A percentile compares a stretch with the other conserved stretches of the same genome.
Conservation (phyloP, 1,284 basidiomycete species). For the Boletellus deceptivus region DNA sequence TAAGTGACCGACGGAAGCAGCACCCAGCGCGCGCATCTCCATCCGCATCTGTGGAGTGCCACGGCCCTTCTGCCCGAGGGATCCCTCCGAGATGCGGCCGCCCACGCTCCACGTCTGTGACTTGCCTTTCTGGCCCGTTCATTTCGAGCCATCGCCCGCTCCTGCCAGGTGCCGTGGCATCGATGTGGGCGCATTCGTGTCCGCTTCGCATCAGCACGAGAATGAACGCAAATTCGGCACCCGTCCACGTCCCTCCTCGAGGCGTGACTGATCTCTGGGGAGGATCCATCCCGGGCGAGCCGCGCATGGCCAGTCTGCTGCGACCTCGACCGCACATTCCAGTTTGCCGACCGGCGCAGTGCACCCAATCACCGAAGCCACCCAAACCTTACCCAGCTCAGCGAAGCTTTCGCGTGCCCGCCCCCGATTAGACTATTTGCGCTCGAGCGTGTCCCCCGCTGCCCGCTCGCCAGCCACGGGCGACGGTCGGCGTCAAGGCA, state of each 20-base stretch:
- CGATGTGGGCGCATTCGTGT: slow-evolving; percentile 8
- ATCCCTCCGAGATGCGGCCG: slow-evolving; percentile 15
- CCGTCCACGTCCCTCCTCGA: slow-evolving; percentile 29
- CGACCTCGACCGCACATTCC: slow-evolving; percentile 5
- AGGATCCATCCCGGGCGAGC: slow-evolving; percentile 28
- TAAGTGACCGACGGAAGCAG: slow-evolving; percentile 32
- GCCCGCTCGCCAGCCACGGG: too few species aligned
- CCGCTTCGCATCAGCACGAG: slow-evolving; percentile 26
- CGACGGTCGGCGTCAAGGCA: slow-evolving; percentile 11
- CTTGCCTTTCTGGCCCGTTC: slow-evolving; percentile 13
- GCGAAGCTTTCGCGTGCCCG: slow-evolving; percentile 22
- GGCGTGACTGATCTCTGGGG: slow-evolving; percentile 36
- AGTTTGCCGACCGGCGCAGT: slow-evolving; percentile 26
- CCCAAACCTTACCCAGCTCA: slow-evolving; percentile 33
- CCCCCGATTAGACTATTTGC: slow-evolving; percentile 24
- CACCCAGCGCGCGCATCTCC: slow-evolving; percentile 10
- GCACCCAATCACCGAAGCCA: slow-evolving; percentile 26
- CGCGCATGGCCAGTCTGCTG: too few species aligned
- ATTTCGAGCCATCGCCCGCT: slow-evolving; percentile 17
- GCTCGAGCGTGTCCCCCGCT: slow-evolving; percentile 6
- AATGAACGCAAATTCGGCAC: slow-evolving; percentile 34
- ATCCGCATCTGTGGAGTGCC: too few species aligned
- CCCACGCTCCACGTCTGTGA: slow-evolving; percentile 31
- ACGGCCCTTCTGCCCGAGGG: slow-evolving; percentile 13
- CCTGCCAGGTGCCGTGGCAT: slow-evolving; percentile 22